phyloP scores from a whole-genome alignment of 164 flowering plant species.

The Annona cherimola region DNA sequence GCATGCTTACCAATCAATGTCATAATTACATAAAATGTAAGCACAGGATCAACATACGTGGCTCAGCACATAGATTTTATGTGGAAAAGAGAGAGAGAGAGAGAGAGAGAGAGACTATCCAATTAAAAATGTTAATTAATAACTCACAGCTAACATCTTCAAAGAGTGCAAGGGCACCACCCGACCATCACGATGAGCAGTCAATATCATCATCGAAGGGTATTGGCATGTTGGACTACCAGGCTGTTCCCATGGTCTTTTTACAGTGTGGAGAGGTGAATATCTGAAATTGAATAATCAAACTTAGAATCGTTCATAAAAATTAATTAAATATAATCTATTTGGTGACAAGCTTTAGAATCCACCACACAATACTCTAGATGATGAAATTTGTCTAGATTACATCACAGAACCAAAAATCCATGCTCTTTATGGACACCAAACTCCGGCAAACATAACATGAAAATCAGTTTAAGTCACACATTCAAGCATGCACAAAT shows the following conservation, averaged over 20 bases:
- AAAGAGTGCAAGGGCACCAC: slow-evolving; percentile 94
- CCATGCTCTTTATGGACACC: neutral
- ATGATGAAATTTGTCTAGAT: no score
- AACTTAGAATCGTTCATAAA: neutral
- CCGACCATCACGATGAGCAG: slow-evolving; percentile 98
- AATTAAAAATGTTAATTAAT: neutral
- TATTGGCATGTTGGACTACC: slow-evolving; percentile 45
- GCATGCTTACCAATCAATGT: no score
- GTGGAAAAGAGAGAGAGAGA: no score
- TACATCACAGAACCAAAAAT: neutral
- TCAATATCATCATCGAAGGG: slow-evolving; percentile 88
- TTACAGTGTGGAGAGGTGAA: slow-evolving; percentile 93
- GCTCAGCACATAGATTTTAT: neutral
- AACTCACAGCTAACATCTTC: slow-evolving; percentile 84
- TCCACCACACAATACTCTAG: no score
- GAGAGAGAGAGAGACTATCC: neutral
- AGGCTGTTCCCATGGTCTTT: slow-evolving; percentile 79
- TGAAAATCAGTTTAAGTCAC: neutral
- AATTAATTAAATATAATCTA: no score
- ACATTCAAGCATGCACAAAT: no score
- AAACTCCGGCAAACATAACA: neutral
- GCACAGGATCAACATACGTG: no score
- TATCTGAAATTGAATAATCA: slow-evolving; percentile 41
- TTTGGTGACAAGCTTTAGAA: no score
- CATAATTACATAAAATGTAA: no score